Conservation (phyloP, 352 stramenopile species). For the Globisporangium perplexum region DNA sequence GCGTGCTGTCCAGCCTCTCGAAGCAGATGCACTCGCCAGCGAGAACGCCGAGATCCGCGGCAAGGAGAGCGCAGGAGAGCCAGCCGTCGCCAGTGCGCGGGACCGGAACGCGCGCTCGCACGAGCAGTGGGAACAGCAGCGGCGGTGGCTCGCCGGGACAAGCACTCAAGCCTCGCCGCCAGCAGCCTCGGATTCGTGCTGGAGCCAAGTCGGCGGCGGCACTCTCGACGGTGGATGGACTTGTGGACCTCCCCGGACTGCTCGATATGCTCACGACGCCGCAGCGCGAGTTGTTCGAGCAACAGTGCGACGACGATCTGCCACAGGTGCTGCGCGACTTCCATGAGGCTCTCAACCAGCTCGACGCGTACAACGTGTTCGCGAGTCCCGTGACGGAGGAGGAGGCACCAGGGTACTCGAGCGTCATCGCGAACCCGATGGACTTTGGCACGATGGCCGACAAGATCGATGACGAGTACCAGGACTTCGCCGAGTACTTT, state of each 20-base stretch:
- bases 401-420: constrained; percentile 90
- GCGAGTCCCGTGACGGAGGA: constrained; percentile 84
- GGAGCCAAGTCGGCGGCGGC: constrained; percentile 4
- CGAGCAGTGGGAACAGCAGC: constrained; percentile 1
- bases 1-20: constrained; percentile 7
- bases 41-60: background rate
- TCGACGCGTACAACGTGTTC: constrained; percentile 86
- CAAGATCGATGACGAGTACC: constrained; percentile 62
- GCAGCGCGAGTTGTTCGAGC: constrained; percentile 52
- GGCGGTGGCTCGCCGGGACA: background rate
- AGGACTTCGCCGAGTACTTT: constrained; percentile 69
- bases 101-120: background rate
- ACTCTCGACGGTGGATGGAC: constrained; percentile 12
- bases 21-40: constrained; percentile 8
- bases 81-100: constrained; percentile 4
- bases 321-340: constrained; percentile 53
- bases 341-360: constrained; percentile 60
- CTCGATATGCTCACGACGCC: constrained; percentile 40
- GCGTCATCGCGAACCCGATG: constrained; percentile 88
- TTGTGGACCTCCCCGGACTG: constrained; percentile 43
- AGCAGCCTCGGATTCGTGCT: constrained; percentile 14
- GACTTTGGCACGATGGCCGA: constrained; percentile 93
- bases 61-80: background rate
- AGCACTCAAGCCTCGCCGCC: constrained; percentile 3
- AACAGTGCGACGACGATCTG: constrained; percentile 55